phyloP scores from a whole-genome alignment of 2,329 filamentous ascomycete genomes.

The Metarhizium humberi region DNA sequence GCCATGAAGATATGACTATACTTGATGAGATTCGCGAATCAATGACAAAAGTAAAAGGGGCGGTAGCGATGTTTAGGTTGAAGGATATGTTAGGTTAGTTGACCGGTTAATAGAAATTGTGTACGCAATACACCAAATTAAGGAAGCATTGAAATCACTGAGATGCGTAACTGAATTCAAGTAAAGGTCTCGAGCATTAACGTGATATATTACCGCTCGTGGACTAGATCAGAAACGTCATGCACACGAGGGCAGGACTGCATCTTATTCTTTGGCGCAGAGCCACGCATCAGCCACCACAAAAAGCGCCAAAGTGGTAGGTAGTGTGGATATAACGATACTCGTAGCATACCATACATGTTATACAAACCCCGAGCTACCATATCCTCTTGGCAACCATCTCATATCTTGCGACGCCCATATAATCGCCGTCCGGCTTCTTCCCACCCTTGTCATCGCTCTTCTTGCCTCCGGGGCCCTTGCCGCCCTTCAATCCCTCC shows the following conservation, averaged over 20 bases:
- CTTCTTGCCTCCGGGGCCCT: conserved; percentile 45
- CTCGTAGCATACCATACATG: neutral
- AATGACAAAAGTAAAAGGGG: conserved; percentile 2
- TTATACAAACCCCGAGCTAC: conserved; percentile 34
- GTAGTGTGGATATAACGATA: too few relatives aligned
- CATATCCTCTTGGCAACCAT: conserved; percentile 98
- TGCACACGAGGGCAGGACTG: too few relatives aligned
- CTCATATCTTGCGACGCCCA: conserved; percentile 72
- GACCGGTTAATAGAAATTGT: conserved; percentile 1
- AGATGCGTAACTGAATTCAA: too few relatives aligned
- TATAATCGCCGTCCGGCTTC: conserved; percentile 38
- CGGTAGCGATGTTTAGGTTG: neutral
- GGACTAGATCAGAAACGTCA: too few relatives aligned
- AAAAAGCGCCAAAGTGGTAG: too few relatives aligned
- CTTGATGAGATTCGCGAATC: conserved; percentile 5
- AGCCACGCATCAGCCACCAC: too few relatives aligned
- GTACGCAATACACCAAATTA: neutral
- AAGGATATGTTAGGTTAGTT: neutral
- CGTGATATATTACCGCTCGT: too few relatives aligned
- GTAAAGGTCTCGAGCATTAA: too few relatives aligned
- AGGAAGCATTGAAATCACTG: too few relatives aligned
- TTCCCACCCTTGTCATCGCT: conserved; percentile 35
- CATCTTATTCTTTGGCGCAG: too few relatives aligned
- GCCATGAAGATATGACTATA: conserved; percentile 6
- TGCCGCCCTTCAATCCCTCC: conserved; percentile 53